Evolutionary conservation across 805 yeast species (phyloP).

Genomic region (Lipomyces kockii): DNA sequence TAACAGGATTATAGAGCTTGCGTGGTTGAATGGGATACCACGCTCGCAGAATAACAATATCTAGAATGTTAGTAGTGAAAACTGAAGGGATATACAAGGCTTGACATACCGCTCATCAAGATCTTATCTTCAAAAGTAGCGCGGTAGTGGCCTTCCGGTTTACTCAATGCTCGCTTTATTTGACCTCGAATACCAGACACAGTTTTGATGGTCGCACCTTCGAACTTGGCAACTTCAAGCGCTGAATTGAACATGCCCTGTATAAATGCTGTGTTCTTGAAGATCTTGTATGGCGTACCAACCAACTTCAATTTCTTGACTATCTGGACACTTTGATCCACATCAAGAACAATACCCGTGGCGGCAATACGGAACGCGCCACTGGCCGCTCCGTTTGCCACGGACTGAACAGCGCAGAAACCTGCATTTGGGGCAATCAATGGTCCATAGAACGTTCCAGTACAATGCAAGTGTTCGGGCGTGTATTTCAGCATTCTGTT

Average conservation of each 20-base stretch:
- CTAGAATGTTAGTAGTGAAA: conserved; percentile 45
- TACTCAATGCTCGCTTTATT: conserved; percentile 89
- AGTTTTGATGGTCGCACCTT: conserved; percentile 95
- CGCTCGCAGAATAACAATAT: conserved; percentile 84
- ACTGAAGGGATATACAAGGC: not conserved
- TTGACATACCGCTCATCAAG: conserved; percentile 59
- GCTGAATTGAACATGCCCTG: conserved; percentile 94
- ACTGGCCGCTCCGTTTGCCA: conserved; percentile 80
- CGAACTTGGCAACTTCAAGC: conserved; percentile 95
- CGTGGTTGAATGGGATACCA: conserved; percentile 96
- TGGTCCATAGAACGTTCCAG: conserved; percentile 96
- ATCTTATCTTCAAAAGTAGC: conserved; percentile 97
- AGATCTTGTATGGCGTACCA: conserved; percentile 91
- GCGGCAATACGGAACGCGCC: conserved; percentile 95
- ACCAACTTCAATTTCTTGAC: conserved; percentile 94
- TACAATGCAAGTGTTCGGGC: conserved; percentile 96
- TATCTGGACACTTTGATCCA: conserved; percentile 84
- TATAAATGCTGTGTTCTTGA: conserved; percentile 94
- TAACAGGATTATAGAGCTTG: conserved; percentile 93
- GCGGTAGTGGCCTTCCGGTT: conserved; percentile 93
- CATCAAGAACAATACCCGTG: conserved; percentile 93
- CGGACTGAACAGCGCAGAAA: conserved; percentile 91
- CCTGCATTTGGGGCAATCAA: conserved; percentile 97
- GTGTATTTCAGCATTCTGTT: conserved; percentile 97
- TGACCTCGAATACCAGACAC: conserved; percentile 98